Evolutionary conservation across 495 filamentous ascomycete species (phyloP).

Genomic region (Penicillium coffeae): DNA sequence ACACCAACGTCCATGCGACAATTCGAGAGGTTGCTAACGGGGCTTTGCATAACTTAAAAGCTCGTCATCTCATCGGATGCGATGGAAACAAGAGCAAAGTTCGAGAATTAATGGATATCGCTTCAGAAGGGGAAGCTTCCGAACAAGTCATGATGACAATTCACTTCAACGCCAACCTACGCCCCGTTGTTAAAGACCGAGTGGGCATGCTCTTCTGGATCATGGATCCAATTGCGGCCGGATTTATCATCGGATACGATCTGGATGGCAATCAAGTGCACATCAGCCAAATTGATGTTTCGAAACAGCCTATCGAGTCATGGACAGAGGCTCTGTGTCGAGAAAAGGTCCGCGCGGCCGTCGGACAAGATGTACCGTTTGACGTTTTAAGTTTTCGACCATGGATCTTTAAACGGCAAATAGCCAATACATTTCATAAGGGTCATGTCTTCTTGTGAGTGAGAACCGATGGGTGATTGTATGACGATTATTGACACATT

Average conservation of each 20-base stretch:
- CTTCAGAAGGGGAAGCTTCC: constrained; percentile 37
- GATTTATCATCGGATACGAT: constrained; percentile 41
- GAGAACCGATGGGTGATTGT: background rate
- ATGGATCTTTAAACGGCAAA: constrained; percentile 38
- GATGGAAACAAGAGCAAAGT: constrained; percentile 37
- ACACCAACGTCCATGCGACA: constrained; percentile 17
- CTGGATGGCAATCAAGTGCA: constrained; percentile 35
- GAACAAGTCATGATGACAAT: constrained; percentile 47
- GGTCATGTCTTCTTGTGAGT: constrained; percentile 37
- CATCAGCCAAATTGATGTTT: constrained; percentile 37
- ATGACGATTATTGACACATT: no score
- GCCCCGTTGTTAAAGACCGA: constrained; percentile 28
- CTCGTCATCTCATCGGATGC: constrained; percentile 30
- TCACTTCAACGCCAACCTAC: constrained; percentile 38
- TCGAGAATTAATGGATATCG: constrained; percentile 25
- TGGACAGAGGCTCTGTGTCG: constrained; percentile 35
- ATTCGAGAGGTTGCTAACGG: constrained; percentile 15
- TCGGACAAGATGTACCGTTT: constrained; percentile 29
- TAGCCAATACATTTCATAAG: constrained; percentile 30
- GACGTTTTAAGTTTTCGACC: constrained; percentile 36
- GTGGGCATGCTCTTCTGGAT: constrained; percentile 45
- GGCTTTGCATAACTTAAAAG: constrained; percentile 14
- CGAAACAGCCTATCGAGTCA: constrained; percentile 29
- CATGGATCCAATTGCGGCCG: constrained; percentile 35
- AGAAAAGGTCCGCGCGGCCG: constrained; percentile 25